Evolutionary conservation across 345 rosid genomes (phyloP).

Genomic region (Luvunga scandens): DNA sequence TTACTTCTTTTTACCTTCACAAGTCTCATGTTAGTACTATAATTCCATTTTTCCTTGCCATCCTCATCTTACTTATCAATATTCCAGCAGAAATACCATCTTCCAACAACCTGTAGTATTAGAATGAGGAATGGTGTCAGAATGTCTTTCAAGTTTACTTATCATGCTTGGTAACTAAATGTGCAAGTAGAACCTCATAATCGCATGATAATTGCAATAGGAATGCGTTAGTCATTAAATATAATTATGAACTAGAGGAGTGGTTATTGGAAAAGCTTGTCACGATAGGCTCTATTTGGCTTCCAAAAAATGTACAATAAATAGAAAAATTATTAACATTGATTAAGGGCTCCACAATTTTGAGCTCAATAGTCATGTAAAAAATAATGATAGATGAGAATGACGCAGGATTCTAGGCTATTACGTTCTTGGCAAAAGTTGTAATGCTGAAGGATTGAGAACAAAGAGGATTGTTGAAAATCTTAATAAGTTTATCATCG

Average conservation of each 20-base stretch:
- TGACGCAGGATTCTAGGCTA: slow-evolving; percentile 5
- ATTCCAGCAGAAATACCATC: too few species aligned
- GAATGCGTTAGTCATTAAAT: not conserved
- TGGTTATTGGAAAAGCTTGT: not conserved
- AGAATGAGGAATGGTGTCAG: slow-evolving; percentile 2
- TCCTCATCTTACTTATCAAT: too few species aligned
- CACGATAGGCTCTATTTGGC: not conserved
- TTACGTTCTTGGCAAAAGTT: slow-evolving; percentile 79
- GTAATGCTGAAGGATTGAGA: slow-evolving; percentile 69
- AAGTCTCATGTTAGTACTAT: too few species aligned
- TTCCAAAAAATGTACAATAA: not conserved
- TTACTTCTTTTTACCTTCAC: too few species aligned
- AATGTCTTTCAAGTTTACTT: not conserved
- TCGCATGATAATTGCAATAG: not conserved
- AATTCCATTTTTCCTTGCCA: too few species aligned
- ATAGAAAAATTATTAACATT: not conserved
- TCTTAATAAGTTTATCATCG: slow-evolving; percentile 61
- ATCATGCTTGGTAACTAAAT: not conserved
- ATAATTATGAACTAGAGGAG: not conserved
- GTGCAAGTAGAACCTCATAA: not conserved
- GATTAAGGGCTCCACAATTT: not conserved
- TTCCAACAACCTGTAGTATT: slow-evolving; percentile 54
- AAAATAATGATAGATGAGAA: not conserved
- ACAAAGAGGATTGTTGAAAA: slow-evolving; percentile 62
- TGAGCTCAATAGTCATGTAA: not conserved